Evolutionary conservation across 768 basidiomycete genomes (phyloP).

Genomic region (Austroboletus eburneus): DNA sequence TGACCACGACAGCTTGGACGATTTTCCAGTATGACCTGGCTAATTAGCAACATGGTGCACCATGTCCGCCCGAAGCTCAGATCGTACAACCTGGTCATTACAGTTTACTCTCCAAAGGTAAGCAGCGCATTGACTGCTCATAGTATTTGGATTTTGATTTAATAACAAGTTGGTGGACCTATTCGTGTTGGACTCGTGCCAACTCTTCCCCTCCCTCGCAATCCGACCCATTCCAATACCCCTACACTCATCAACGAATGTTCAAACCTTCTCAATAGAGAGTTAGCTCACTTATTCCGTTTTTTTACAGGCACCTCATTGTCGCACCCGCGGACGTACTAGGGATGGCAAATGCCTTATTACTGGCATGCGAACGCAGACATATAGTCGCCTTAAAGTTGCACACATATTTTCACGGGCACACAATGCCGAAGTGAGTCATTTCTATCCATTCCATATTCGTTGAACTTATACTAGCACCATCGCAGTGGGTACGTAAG

Average conservation of each 20-base stretch:
- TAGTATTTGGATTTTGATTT: neutral
- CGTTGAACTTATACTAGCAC: neutral
- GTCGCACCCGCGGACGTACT: neutral
- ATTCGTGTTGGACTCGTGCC: neutral
- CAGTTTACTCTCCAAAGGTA: neutral
- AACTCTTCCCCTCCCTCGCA: neutral
- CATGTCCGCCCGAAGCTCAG: neutral
- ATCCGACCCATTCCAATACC: neutral
- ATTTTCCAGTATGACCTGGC: neutral
- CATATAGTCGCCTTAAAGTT: neutral
- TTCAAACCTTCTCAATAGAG: neutral
- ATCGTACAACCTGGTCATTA: neutral
- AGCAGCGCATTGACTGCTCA: neutral
- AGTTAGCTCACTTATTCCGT: neutral
- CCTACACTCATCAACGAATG: neutral
- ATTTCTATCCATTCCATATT: neutral
- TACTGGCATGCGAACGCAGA: neutral
- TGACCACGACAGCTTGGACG: neutral
- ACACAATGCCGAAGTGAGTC: constrained; percentile 22
- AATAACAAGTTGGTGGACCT: neutral
- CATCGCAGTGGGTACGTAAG: constrained; percentile 17
- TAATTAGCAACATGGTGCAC: too few relatives aligned
- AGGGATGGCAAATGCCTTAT: neutral
- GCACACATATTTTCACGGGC: constrained; percentile 22
- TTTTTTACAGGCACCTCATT: neutral